A percentile compares a stretch with the other conserved stretches of the same genome.
phyloP scores from a whole-genome alignment of 306 rosid genomes.

The Trifolium dubium region DNA sequence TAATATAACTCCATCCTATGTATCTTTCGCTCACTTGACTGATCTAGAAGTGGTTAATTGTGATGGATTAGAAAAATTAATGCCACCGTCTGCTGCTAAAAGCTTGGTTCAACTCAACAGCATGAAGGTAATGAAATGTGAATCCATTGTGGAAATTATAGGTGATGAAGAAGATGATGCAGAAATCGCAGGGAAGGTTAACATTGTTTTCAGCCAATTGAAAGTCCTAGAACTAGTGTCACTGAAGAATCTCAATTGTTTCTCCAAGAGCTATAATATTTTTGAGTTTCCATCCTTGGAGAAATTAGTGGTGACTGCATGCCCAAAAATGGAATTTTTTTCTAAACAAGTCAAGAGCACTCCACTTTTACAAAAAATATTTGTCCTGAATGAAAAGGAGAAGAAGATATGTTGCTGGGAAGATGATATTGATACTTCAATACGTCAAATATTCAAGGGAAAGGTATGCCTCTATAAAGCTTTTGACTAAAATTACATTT shows the following conservation, averaged over 20 bases:
- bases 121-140: slow-evolving; percentile 29
- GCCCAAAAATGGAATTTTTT: no score
- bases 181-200: neutral
- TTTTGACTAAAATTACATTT: no score
- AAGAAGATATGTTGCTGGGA: no score
- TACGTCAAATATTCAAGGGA: no score
- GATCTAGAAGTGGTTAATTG: slow-evolving; percentile 25
- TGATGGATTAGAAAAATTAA: neutral
- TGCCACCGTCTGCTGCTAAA: neutral
- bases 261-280: neutral
- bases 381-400: no score
- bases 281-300: no score
- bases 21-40: slow-evolving; percentile 28
- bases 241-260: slow-evolving; percentile 1
- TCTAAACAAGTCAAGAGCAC: no score
- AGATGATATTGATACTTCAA: no score
- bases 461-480: no score
- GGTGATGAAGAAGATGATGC: neutral
- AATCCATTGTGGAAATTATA: slow-evolving; percentile 8
- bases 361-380: no score
- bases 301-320: no score
- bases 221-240: slow-evolving; percentile 17
- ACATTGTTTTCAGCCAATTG: slow-evolving; percentile 27
- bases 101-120: slow-evolving; percentile 13
- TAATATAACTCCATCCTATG: neutral